Percentiles rank a stretch among this genome's conserved stretches.
Conservation (phyloP, 176 grass and related monocot species). For the Pontederia paniculata region DNA sequence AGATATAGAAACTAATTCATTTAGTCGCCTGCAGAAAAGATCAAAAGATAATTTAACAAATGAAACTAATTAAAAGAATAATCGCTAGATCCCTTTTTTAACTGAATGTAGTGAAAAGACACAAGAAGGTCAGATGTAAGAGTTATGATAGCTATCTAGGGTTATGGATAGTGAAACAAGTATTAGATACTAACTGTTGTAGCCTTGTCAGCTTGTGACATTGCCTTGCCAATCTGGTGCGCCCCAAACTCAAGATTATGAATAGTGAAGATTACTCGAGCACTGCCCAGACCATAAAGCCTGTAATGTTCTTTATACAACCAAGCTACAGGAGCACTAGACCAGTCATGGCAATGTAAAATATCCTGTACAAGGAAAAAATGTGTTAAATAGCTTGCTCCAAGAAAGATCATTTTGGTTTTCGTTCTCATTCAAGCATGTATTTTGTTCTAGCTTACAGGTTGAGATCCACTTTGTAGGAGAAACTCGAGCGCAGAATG, state of each 20-base stretch:
- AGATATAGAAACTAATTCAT: conserved; percentile 6
- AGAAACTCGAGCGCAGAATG: conserved; percentile 96
- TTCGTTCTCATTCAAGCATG: too few relatives aligned
- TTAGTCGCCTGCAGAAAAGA: too few relatives aligned
- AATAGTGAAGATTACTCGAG: conserved; percentile 85
- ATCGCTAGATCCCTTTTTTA: too few relatives aligned
- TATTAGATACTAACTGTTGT: conserved; percentile 62
- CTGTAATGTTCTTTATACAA: conserved; percentile 81
- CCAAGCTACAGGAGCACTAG: conserved; percentile 91
- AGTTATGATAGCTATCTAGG: not conserved
- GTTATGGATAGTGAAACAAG: not conserved
- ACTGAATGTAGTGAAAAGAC: too few relatives aligned
- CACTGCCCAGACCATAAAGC: conserved; percentile 44
- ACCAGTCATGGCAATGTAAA: conserved; percentile 98
- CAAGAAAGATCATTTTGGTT: too few relatives aligned
- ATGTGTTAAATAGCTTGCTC: not conserved
- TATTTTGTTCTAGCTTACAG: conserved; percentile 36
- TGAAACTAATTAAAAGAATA: too few relatives aligned
- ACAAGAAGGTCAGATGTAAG: conserved; percentile 5
- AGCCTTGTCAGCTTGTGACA: conserved; percentile 69
- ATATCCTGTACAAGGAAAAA: conserved; percentile 56
- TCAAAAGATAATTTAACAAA: too few relatives aligned
- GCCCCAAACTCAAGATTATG: conserved; percentile 95
- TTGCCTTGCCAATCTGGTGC: conserved; percentile 77
- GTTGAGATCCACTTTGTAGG: conserved; percentile 49